phyloP scores from a whole-genome alignment of 2,329 filamentous ascomycete genomes.

The Neoascochyta sp. region DNA sequence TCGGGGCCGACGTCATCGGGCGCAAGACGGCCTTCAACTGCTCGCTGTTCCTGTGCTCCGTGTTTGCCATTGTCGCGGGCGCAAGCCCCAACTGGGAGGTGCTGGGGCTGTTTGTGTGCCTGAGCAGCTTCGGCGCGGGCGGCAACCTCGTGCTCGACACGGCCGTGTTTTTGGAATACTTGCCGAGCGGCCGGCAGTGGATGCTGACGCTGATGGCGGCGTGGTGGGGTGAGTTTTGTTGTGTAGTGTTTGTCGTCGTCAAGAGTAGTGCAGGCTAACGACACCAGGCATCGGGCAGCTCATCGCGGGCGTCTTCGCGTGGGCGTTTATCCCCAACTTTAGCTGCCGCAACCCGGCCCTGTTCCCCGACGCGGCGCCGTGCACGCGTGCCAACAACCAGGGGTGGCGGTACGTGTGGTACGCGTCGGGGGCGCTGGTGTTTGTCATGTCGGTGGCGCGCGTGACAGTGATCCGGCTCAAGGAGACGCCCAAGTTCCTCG shows the following conservation, averaged over 20 bases:
- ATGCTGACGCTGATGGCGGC: slow-evolving; percentile 60
- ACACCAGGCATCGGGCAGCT: slow-evolving; percentile 47
- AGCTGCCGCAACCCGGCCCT: slow-evolving; percentile 41
- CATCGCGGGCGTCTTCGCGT: slow-evolving; percentile 53
- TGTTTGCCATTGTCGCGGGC: slow-evolving; percentile 63
- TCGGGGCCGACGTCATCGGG: slow-evolving; percentile 65
- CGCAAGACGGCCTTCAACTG: slow-evolving; percentile 66
- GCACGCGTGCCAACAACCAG: slow-evolving; percentile 51
- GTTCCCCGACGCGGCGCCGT: slow-evolving; percentile 41
- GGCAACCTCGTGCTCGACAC: slow-evolving; percentile 63
- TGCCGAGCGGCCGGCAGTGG: slow-evolving; percentile 60
- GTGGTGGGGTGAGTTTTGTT: slow-evolving; percentile 46
- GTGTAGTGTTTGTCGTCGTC: neutral
- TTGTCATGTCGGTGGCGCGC: slow-evolving; percentile 52
- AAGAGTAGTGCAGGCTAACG: slow-evolving; percentile 1
- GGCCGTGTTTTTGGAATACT: slow-evolving; percentile 56
- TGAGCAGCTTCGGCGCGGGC: slow-evolving; percentile 62
- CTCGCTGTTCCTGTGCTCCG: slow-evolving; percentile 59
- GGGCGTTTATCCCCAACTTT: slow-evolving; percentile 52
- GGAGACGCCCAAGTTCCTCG: slow-evolving; percentile 56
- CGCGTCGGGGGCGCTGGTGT: slow-evolving; percentile 51
- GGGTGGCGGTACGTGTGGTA: slow-evolving; percentile 59
- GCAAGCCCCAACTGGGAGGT: slow-evolving; percentile 64
- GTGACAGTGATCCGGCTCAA: slow-evolving; percentile 52
- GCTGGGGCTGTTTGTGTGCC: slow-evolving; percentile 60